Conservation (phyloP, 2,329 filamentous ascomycete species). For the Ophidiomyces ophidiicola region DNA sequence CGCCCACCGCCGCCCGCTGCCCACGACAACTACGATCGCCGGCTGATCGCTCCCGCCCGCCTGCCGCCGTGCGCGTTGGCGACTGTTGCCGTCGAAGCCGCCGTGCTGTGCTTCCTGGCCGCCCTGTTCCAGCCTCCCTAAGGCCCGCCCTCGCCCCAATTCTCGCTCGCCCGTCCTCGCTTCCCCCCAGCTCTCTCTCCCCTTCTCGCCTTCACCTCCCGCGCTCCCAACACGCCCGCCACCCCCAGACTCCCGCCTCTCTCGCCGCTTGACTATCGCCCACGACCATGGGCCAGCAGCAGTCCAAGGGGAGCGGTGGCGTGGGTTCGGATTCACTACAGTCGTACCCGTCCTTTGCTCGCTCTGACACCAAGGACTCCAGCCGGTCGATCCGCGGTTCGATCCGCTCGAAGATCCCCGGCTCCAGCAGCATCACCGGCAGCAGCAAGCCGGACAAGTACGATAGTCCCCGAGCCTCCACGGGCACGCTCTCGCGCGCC, state of each 20-base stretch:
- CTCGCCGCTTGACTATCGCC: slow-evolving; percentile 7
- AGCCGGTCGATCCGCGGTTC: slow-evolving; percentile 69
- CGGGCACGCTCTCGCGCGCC: slow-evolving; percentile 49
- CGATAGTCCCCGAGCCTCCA: slow-evolving; percentile 72
- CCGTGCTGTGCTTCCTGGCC: slow-evolving; percentile 17
- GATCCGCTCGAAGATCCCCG: slow-evolving; percentile 80
- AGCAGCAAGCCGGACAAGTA: slow-evolving; percentile 41
- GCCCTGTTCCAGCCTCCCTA: slow-evolving; percentile 17
- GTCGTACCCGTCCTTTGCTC: slow-evolving; percentile 82
- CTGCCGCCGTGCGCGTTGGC: slow-evolving; percentile 14
- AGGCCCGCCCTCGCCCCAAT: too few species aligned
- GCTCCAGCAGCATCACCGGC: too few species aligned
- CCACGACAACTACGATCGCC: slow-evolving; percentile 15
- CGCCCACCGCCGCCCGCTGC: slow-evolving; percentile 8
- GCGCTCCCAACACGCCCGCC: neutral
- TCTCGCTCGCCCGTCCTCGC: neutral
- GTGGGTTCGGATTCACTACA: slow-evolving; percentile 49
- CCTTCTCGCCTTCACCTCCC: neutral
- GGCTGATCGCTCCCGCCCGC: slow-evolving; percentile 7
- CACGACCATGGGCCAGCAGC: slow-evolving; percentile 41
- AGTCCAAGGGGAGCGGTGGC: slow-evolving; percentile 36
- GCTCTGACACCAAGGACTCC: slow-evolving; percentile 87
- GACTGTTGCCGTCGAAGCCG: slow-evolving; percentile 15
- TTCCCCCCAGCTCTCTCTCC: too few species aligned
- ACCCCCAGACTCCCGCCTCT: neutral